A percentile compares a stretch with the other conserved stretches of the same genome.
These are phyloP conservation scores for Colletotrichum phormii DNA, from an alignment of 2,329 filamentous ascomycete genomes.

Conservation along the genomic window DNA sequence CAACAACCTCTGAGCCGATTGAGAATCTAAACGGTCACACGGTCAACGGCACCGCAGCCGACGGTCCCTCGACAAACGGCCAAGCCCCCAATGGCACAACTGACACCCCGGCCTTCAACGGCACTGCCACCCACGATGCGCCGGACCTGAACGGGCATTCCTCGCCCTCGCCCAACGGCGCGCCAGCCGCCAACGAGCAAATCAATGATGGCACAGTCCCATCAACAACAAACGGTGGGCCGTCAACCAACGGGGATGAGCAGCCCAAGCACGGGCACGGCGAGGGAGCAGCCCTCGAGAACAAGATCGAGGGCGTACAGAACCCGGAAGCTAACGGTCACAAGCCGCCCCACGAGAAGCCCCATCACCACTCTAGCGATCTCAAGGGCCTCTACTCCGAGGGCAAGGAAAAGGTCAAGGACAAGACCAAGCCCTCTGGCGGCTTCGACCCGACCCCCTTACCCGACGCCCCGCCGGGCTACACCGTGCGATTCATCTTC, in stretches of 20 bases:
- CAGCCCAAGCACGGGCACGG: background rate
- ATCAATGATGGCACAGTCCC: slow-evolving; percentile 16
- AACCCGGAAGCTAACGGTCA: slow-evolving; percentile 35
- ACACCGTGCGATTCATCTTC: slow-evolving; percentile 87
- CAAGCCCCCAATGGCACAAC: slow-evolving; percentile 2
- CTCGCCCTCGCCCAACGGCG: background rate
- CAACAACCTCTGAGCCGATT: background rate
- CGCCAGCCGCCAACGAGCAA: background rate
- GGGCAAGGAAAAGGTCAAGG: slow-evolving; percentile 52
- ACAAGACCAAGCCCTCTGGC: slow-evolving; percentile 70
- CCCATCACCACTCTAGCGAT: slow-evolving; percentile 39
- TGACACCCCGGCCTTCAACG: background rate
- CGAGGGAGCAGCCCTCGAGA: slow-evolving; percentile 26
- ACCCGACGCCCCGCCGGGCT: slow-evolving; percentile 79
- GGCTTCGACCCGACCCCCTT: slow-evolving; percentile 86
- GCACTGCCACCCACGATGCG: slow-evolving; percentile 7
- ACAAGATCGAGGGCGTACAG: slow-evolving; percentile 30
- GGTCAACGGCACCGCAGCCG: background rate
- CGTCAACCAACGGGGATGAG: slow-evolving; percentile 22
- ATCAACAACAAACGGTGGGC: slow-evolving; percentile 33
- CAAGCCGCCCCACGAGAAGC: slow-evolving; percentile 30
- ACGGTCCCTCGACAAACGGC: background rate
- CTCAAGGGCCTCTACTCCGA: slow-evolving; percentile 49
- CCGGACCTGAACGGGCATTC: slow-evolving; percentile 4
- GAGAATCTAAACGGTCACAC: background rate